Percentiles rank a stretch among this genome's conserved stretches.
These are phyloP conservation scores for Candida nitratophila DNA, from an alignment of 805 yeast genomes.

Conservation along the genomic window DNA sequence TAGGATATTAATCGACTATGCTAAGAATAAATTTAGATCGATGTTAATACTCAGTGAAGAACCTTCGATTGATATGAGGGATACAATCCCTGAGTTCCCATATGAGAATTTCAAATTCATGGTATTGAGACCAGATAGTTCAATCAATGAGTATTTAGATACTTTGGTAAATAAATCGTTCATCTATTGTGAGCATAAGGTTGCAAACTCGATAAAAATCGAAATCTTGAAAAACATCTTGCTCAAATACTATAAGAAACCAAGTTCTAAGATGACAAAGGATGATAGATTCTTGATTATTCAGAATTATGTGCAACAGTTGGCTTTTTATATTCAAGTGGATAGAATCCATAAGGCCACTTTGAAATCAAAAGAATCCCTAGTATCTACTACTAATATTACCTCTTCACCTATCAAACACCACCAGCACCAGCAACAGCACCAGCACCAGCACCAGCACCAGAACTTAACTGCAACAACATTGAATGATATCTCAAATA, in stretches of 20 bases:
- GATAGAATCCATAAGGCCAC: conserved; percentile 53
- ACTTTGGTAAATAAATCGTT: conserved; percentile 37
- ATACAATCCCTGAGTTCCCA: conserved; percentile 15
- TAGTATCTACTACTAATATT: conserved; percentile 1
- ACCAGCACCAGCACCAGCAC: too few relatives aligned
- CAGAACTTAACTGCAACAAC: too few relatives aligned
- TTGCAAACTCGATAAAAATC: conserved; percentile 31
- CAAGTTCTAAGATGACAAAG: conserved; percentile 20
- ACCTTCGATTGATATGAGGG: conserved; percentile 33
- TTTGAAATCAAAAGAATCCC: conserved; percentile 15
- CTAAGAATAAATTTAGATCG: conserved; percentile 59
- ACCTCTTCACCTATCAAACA: background rate
- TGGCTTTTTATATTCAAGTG: conserved; percentile 62
- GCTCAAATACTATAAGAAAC: background rate
- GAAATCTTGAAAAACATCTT: conserved; percentile 28
- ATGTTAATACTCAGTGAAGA: conserved; percentile 44
- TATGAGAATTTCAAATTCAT: conserved; percentile 26
- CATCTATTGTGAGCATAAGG: conserved; percentile 50
- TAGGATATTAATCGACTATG: conserved; percentile 59
- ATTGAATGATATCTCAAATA: background rate
- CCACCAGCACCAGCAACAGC: background rate
- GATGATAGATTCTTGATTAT: conserved; percentile 41
- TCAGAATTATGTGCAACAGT: conserved; percentile 35
- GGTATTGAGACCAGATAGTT: conserved; percentile 33
- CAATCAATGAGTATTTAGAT: conserved; percentile 38